Conservation (phyloP, 768 basidiomycete genomes). For the Melanogaster broomeanus region DNA sequence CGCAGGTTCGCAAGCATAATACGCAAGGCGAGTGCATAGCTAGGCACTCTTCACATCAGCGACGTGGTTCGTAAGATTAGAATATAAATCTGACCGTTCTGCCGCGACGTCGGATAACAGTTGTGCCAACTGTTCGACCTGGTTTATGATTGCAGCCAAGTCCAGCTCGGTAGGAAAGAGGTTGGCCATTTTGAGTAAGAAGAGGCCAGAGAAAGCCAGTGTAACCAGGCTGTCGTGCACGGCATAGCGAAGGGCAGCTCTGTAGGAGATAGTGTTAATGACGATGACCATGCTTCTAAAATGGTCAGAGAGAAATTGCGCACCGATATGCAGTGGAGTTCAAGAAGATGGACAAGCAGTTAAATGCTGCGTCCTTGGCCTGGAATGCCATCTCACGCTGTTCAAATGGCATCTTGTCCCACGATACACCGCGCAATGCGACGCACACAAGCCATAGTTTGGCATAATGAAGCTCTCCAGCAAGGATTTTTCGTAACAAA, state of each 20-base stretch:
- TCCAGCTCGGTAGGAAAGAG: constrained; percentile 88
- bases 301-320: constrained; percentile 15
- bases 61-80: neutral
- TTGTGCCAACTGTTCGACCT: constrained; percentile 90
- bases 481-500: constrained; percentile 83
- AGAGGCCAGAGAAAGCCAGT: constrained; percentile 87
- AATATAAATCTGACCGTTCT: constrained; percentile 58
- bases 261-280: constrained; percentile 28
- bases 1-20: constrained; percentile 93
- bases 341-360: constrained; percentile 83
- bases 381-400: constrained; percentile 94
- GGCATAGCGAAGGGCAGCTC: constrained; percentile 88
- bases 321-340: constrained; percentile 80
- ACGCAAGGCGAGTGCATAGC: constrained; percentile 87
- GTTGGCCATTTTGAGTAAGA: constrained; percentile 92
- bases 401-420: constrained; percentile 97
- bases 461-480: constrained; percentile 87
- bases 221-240: constrained; percentile 93
- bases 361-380: constrained; percentile 89
- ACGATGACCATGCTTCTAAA: neutral
- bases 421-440: constrained; percentile 85
- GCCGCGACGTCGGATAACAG: constrained; percentile 91
- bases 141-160: constrained; percentile 68
- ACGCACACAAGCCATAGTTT: constrained; percentile 96
- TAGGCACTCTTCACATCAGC: constrained; percentile 29